Base-by-base conservation (phyloP, 257 asterid genomes). In the Osmanthus fragrans region DNA sequence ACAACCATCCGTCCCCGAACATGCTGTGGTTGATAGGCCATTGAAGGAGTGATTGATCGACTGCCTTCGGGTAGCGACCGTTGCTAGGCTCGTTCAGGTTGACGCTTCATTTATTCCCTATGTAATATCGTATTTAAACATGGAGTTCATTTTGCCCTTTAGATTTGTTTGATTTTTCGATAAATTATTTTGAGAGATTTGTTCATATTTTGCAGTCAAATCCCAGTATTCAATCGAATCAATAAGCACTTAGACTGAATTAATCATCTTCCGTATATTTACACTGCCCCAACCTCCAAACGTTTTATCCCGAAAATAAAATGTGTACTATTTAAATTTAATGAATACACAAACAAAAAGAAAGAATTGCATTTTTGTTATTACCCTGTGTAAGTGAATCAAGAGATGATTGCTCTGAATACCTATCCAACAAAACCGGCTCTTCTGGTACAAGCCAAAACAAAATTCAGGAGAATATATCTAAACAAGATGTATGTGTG, bases 341-440 rank as follows among this genome's bases (percentile, higher is more conserved):
- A 39, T 39, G 45, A 27, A 63, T 3, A 25, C 40, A 72, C 56
- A 72, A 36, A 27, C 56, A 63, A 72, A 81, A 5, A 49, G 7
- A 75, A 84, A 80, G 79, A 86, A 86, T 84, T 79, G 64, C 36
- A 77, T 75, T 76, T 74, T 34, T 84, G 76, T 86, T 77, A 78
- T 82, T 77, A 63, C 47, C 66, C 75, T 82, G 64, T 82, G 64
- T 29, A 70, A 77, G 81, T 81, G 75, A 79, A 83, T 81, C 77
- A 73, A 75, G 73, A 54, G 60, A 68, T 83, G 79, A 76, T 70
- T 36, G 64, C 72, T 79, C 47, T 76, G 77, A 70, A 79, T 49
- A 81, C 68, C 76, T 56, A 68, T 71, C 82, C 74, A 56, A 73
- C 64, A 80, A 86, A 76, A 79, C 84, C 70, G 82, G 81, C 78